phyloP scores from a whole-genome alignment of 1,139 yeast genomes.

The Kurtzmaniella quercitrusa region DNA sequence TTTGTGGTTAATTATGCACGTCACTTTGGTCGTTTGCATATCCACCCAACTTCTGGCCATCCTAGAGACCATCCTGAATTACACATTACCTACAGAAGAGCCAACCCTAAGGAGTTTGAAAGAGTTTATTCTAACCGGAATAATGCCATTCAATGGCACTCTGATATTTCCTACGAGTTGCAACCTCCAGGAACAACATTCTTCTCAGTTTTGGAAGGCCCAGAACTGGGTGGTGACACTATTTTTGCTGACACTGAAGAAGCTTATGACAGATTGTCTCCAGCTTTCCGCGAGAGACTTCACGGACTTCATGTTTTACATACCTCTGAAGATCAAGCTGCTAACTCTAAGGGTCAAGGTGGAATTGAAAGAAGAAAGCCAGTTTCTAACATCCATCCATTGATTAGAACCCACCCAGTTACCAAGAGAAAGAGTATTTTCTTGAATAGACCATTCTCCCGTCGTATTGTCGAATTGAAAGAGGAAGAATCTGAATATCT shows the following conservation, averaged over 20 bases:
- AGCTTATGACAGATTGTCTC: conserved; percentile 67
- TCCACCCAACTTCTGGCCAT: conserved; percentile 33
- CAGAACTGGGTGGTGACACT: conserved; percentile 71
- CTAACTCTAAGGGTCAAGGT: conserved; percentile 37
- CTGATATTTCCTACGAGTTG: conserved; percentile 25
- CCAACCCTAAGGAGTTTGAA: conserved; percentile 21
- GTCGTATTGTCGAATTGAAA: conserved; percentile 53
- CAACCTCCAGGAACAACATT: conserved; percentile 32
- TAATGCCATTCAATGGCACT: conserved; percentile 12
- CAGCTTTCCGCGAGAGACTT: conserved; percentile 51
- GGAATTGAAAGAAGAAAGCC: conserved; percentile 43
- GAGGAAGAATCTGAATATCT: conserved; percentile 51
- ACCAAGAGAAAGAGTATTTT: conserved; percentile 49
- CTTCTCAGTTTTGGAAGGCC: conserved; percentile 51
- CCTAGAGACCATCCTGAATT: conserved; percentile 26
- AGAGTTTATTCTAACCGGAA: conserved; percentile 22
- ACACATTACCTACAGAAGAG: conserved; percentile 24
- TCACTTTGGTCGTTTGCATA: conserved; percentile 27
- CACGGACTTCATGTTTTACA: conserved; percentile 60
- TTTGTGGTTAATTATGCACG: conserved; percentile 31
- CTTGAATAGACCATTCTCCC: conserved; percentile 51
- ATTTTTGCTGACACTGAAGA: conserved; percentile 60
- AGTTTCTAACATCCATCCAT: conserved; percentile 48
- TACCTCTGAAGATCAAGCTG: conserved; percentile 68
- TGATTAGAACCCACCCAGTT: conserved; percentile 55